Percentiles rank a stretch among this genome's conserved stretches.
These are phyloP conservation scores for Darksidea phi DNA, from an alignment of 495 filamentous ascomycete genomes.

Conservation along the genomic window DNA sequence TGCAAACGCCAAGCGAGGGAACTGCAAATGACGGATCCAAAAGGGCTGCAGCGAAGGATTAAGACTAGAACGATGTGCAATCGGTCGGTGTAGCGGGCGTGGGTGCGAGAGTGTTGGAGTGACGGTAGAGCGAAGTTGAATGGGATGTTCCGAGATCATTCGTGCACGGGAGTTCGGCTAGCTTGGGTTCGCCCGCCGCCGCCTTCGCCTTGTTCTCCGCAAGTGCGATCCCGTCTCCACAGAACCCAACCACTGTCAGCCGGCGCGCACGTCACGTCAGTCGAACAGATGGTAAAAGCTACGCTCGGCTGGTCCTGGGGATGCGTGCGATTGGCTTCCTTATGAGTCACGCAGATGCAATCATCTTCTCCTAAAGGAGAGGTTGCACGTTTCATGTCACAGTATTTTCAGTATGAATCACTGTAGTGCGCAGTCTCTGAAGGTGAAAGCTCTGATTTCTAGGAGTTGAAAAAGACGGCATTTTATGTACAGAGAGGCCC, in stretches of 20 bases:
- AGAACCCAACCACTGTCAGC: background rate
- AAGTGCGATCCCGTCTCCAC: slow-evolving; percentile 1
- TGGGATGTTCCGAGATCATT: background rate
- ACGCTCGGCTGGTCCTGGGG: background rate
- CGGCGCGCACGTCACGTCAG: no score
- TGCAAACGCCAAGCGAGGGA: background rate
- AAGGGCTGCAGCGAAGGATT: background rate
- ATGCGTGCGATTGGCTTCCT: slow-evolving; percentile 17
- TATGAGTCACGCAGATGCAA: background rate
- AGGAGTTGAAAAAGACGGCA: no score
- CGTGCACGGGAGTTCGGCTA: slow-evolving; percentile 19
- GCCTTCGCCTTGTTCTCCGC: slow-evolving; percentile 8
- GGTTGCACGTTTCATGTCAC: no score
- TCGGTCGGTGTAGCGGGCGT: background rate
- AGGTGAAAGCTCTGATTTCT: no score
- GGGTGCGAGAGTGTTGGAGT: background rate
- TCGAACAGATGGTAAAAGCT: no score
- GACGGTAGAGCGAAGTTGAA: background rate
- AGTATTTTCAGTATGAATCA: no score
- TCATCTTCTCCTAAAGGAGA: background rate
- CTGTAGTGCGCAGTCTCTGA: no score
- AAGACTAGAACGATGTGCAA: slow-evolving; percentile 3
- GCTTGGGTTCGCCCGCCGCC: background rate
- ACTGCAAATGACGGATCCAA: background rate
- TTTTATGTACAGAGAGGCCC: no score